Evolutionary conservation across 73 alveolate genomes (phyloP).

Genomic region (Tetrahymena elliotti): DNA sequence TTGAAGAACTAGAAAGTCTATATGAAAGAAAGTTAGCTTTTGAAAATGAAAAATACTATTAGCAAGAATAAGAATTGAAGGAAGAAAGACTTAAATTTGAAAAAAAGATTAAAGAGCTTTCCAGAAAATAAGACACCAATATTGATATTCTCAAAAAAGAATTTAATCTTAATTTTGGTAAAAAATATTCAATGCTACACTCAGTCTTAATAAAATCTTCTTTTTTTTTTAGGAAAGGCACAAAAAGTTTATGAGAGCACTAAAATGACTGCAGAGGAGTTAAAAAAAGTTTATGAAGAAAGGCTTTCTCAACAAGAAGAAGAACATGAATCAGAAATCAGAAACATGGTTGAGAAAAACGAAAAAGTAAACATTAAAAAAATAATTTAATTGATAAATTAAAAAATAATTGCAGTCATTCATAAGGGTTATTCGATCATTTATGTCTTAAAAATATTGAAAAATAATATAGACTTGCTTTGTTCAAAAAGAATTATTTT

Average conservation of each 20-base stretch:
- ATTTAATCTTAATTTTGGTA: slow-evolving; percentile 46
- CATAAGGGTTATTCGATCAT: too few species aligned
- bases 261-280: slow-evolving; percentile 61
- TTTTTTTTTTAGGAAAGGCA: background rate
- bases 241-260: slow-evolving; percentile 59
- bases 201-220: background rate
- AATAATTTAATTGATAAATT: slow-evolving; percentile 6
- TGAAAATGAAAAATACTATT: slow-evolving; percentile 61
- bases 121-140: slow-evolving; percentile 53
- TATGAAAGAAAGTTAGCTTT: slow-evolving; percentile 75
- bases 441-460: too few species aligned
- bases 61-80: slow-evolving; percentile 65
- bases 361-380: background rate
- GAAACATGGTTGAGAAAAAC: slow-evolving; percentile 46
- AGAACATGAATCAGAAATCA: slow-evolving; percentile 70
- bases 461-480: too few species aligned
- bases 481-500: too few species aligned
- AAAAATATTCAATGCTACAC: too few species aligned
- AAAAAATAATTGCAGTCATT: too few species aligned
- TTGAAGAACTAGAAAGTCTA: slow-evolving; percentile 68
- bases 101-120: slow-evolving; percentile 49
- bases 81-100: slow-evolving; percentile 69
- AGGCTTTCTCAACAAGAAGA: slow-evolving; percentile 65
- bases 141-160: slow-evolving; percentile 49
- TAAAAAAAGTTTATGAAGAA: slow-evolving; percentile 60